Percentiles rank a stretch among this genome's conserved stretches.
These are phyloP conservation scores for Colletotrichum sp. DNA, from an alignment of 2,329 filamentous ascomycete genomes.

Conservation along the genomic window DNA sequence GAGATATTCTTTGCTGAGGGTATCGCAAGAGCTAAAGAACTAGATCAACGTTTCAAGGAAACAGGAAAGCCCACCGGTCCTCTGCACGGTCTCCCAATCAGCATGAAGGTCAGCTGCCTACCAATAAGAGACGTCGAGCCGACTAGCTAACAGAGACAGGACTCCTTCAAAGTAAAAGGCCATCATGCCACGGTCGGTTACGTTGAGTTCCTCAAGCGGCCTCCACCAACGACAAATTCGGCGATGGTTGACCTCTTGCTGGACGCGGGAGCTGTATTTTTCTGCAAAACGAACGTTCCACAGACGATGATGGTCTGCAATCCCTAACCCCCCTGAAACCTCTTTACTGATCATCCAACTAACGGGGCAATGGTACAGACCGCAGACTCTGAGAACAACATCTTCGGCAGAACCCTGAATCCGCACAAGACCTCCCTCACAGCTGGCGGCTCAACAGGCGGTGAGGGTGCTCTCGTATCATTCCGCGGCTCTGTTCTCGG, in stretches of 20 bases:
- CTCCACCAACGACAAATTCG: conserved; percentile 57
- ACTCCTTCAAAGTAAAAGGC: conserved; percentile 62
- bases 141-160: conserved; percentile 48
- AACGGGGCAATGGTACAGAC: conserved; percentile 42
- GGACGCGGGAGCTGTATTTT: conserved; percentile 68
- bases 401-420: conserved; percentile 58
- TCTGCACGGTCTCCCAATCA: conserved; percentile 65
- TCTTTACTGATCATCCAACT: too few relatives aligned
- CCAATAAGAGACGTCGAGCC: background rate
- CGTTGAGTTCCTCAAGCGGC: conserved; percentile 54
- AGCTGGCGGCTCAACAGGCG: conserved; percentile 70
- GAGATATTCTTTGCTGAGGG: conserved; percentile 58
- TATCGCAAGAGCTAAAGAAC: conserved; percentile 42
- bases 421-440: conserved; percentile 65
- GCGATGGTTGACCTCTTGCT: conserved; percentile 63
- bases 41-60: conserved; percentile 48
- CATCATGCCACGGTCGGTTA: conserved; percentile 61
- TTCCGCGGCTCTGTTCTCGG: conserved; percentile 46
- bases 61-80: conserved; percentile 56
- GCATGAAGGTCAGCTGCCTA: conserved; percentile 27
- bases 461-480: conserved; percentile 48
- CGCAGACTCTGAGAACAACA: conserved; percentile 62
- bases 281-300: conserved; percentile 74
- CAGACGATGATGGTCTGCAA: conserved; percentile 52
- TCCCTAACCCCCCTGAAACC: too few relatives aligned